Evolutionary conservation across 345 rosid species (phyloP), one percentile per base, ranked within the genome.

Genomic region (Bruguiera gymnorhiza): DNA sequence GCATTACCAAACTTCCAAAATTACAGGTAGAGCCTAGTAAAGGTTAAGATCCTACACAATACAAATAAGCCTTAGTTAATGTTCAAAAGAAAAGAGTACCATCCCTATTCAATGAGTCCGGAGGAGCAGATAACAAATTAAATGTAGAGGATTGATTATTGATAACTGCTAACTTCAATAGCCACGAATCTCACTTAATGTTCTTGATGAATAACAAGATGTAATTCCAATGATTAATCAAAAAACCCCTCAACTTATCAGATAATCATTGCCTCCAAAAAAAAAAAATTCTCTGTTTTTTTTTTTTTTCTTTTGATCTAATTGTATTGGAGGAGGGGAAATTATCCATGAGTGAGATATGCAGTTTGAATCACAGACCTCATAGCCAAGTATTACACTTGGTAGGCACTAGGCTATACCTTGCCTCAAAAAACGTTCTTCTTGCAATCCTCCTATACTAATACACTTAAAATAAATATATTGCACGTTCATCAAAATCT

Each of bases 1-100:
- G 30, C 32, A 31, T 31, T 11, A 52, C 20, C 23, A 6, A 66
- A 23, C 69, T 66, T 32, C 60, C 60, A 66, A 52, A 32, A 66
- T 36, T 31, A 51, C 43, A 0, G 6, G 7, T 50, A 13, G 16
- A 60, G 24, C 21, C 27, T 48, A 43, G 4, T 36, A 50, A 18
- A 36, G 39, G n/a, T 6, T 21, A 67, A 67, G 51, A 67, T 54
- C 36, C 62, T 26, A 29, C 58, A 23, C n/a, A 57, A 5, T 46
- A 70, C 15, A 63, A 29, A 11, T 37, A 19, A 39, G 53, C 9
- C 21, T 53, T 19, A 34, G 62, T n/a, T 27, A 52, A 34, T 36
- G 8, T 2, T 51, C 29, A 10, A 52, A 50, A 6, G 52, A 26
- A 8, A 27, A 46, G 16, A n/a, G 15, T 24, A 2, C 46, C 13